Evolutionary conservation across 805 yeast species (phyloP).

Genomic region (Saccharomycopsis capsularis): DNA sequence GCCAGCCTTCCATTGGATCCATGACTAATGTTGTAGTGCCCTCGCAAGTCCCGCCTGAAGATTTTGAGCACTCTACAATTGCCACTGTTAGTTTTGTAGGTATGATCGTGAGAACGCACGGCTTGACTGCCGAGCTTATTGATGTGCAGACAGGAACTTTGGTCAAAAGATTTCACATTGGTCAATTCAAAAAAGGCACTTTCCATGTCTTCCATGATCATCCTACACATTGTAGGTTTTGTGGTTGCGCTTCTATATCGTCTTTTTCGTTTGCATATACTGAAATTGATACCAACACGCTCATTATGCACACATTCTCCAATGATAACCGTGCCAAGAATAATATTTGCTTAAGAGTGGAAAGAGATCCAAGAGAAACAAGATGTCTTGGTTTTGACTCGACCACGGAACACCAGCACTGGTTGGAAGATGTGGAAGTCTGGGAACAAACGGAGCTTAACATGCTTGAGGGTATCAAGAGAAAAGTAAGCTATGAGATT

Average conservation of each 20-base stretch:
- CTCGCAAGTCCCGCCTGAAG: slow-evolving; percentile 12
- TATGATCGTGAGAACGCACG: slow-evolving; percentile 57
- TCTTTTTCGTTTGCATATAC: slow-evolving; percentile 70
- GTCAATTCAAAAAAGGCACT: slow-evolving; percentile 51
- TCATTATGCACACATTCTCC: slow-evolving; percentile 67
- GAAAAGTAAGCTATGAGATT: slow-evolving; percentile 27
- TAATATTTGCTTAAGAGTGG: slow-evolving; percentile 79
- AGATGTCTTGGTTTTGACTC: slow-evolving; percentile 82
- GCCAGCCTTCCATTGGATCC: slow-evolving; percentile 17
- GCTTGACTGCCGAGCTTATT: slow-evolving; percentile 52
- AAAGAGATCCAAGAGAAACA: slow-evolving; percentile 87
- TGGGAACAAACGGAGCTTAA: slow-evolving; percentile 80
- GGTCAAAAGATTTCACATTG: slow-evolving; percentile 53
- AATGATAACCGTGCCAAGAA: slow-evolving; percentile 70
- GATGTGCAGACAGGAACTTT: slow-evolving; percentile 76
- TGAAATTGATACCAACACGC: slow-evolving; percentile 45
- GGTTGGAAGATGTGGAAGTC: slow-evolving; percentile 59
- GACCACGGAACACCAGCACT: slow-evolving; percentile 61
- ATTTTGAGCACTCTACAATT: slow-evolving; percentile 31
- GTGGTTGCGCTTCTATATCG: slow-evolving; percentile 80
- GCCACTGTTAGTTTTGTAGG: slow-evolving; percentile 65
- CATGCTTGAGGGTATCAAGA: slow-evolving; percentile 60
- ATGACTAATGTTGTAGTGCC: slow-evolving; percentile 16
- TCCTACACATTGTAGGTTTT: slow-evolving; percentile 83
- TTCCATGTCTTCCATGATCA: slow-evolving; percentile 72